These are phyloP conservation scores for Orbilia quercus DNA, from an alignment of 2,329 filamentous ascomycete species.

Conservation along the genomic window DNA sequence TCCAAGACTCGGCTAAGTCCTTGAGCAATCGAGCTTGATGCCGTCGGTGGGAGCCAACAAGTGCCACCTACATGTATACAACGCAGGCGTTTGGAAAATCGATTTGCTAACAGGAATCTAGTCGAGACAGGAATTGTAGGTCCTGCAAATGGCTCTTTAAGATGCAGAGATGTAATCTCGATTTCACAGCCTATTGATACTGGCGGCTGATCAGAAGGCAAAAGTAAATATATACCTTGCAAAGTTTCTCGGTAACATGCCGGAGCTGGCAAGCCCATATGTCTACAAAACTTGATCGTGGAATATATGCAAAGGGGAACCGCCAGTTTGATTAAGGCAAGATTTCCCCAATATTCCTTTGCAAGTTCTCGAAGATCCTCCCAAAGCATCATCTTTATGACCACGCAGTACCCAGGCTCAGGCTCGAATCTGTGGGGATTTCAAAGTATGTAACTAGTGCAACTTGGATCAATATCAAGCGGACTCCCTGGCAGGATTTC, in stretches of 20 bases:
- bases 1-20: constrained; percentile 5
- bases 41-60: not conserved
- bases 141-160: constrained; percentile 14
- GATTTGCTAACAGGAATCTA: constrained; percentile 3
- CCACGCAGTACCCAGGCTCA: no score
- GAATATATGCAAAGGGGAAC: no score
- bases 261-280: not conserved
- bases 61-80: no score
- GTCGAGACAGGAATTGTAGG: not conserved
- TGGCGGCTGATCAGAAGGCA: constrained; percentile 41
- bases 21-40: not conserved
- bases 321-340: no score
- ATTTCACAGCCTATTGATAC: constrained; percentile 5
- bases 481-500: no score
- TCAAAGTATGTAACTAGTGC: no score
- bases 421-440: no score
- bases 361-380: no score
- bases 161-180: constrained; percentile 31
- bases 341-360: not conserved
- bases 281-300: constrained; percentile 14
- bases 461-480: no score
- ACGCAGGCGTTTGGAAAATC: not conserved
- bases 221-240: constrained; percentile 12
- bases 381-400: no score
- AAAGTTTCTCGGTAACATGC: constrained; percentile 5